These are phyloP conservation scores for Entomortierella lignicola DNA, from an alignment of 192 early-diverging fungal species.

Conservation along the genomic window DNA sequence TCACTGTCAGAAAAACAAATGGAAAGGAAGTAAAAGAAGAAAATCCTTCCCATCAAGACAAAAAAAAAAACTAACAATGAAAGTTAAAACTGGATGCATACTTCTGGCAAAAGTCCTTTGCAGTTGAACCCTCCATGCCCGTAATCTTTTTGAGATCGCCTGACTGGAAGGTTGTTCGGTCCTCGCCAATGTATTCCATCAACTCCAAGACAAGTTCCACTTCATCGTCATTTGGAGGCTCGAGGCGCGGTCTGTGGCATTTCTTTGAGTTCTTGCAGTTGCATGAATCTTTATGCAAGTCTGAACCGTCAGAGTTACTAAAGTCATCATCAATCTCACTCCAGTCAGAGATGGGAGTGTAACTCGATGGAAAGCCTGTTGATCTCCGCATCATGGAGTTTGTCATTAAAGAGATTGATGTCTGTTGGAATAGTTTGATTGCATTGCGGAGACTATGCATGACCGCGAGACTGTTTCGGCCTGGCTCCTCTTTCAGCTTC, in stretches of 20 bases:
- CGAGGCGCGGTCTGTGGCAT: constrained; percentile 1
- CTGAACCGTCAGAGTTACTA: background rate
- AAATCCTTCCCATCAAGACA: no score
- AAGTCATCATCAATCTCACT: background rate
- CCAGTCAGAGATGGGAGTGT: no score
- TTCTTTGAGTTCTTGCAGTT: background rate
- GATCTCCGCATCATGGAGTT: no score
- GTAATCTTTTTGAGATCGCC: constrained; percentile 46
- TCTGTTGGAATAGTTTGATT: background rate
- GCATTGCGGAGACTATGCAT: background rate
- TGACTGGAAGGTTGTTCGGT: constrained; percentile 32
- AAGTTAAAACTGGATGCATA: constrained; percentile 16
- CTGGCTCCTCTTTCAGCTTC: background rate
- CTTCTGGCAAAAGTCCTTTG: constrained; percentile 27
- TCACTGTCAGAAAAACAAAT: no score
- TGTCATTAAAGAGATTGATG: background rate
- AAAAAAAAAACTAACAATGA: background rate
- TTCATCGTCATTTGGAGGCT: constrained; percentile 27
- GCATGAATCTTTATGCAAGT: background rate
- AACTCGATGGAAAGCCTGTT: no score
- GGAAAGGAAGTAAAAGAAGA: no score
- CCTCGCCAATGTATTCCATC: constrained; percentile 37
- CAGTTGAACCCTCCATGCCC: constrained; percentile 14
- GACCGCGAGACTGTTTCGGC: background rate
- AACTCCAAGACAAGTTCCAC: constrained; percentile 28